Base-by-base conservation (phyloP, 257 asterid genomes). In the Capsicum rhomboideum region DNA sequence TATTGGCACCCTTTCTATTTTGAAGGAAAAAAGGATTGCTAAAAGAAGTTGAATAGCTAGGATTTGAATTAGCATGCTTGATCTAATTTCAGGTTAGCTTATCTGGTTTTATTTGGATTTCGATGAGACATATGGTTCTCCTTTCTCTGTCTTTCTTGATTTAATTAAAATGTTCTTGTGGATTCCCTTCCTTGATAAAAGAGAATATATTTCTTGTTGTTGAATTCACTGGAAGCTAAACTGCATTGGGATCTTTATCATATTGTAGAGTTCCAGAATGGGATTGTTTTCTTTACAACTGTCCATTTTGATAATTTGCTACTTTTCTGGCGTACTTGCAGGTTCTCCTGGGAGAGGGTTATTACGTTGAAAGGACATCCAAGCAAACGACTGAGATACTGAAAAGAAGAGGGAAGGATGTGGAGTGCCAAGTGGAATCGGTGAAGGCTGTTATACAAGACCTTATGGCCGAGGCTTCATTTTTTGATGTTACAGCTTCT, bases 271-370 rank as follows among this genome's bases (percentile, higher is more conserved):
- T n/a, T n/a, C n/a, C n/a, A n/a, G n/a, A n/a, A n/a, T n/a, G n/a
- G n/a, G n/a, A 23, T 10, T 58, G 13, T 58, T 59, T 56, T 10
- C 34, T 1, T 21, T 59, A 59, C 67, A 59, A 21, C 31, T 21
- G 67, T 59, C 67, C 67, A 58, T 21, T 58, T 58, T n/a, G 31
- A 58, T 58, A 2, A 4, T 59, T 59, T 59, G 17, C 67, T 10
- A 4, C 67, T 10, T 59, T 59, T 59, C 6, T 58, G 67, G 67
- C 66, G 5, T 58, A 58, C 63, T 42, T 84, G 85, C 87, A 94
- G 99, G 98, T 94, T 63, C 94, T 96, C 69, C 74, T 96, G 40
- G 98, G 99, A 80, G 99, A 91, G 80, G 93, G 96, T 78, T 91
- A 92, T 87, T 92, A 93, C 75, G 94, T 93, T 28, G 97, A 96